Conservation (phyloP, 139 green algal species). For the Coccomyxa sp. region DNA sequence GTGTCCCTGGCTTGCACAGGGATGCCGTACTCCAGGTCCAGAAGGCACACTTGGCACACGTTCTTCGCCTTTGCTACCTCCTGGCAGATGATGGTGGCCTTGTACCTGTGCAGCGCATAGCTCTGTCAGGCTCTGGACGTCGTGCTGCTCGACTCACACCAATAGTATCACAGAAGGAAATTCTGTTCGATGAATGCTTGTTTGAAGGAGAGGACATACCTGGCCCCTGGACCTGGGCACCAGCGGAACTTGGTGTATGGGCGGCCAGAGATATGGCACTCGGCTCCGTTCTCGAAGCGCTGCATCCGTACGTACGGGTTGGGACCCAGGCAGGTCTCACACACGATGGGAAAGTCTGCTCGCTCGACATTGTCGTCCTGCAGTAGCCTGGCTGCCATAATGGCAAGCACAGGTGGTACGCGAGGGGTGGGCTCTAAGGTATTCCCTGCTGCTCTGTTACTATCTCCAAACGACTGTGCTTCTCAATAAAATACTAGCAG, state of each 20-base stretch:
- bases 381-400: conserved; percentile 44
- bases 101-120: conserved; percentile 62
- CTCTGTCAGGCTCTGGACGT: too few species aligned
- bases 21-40: conserved; percentile 96
- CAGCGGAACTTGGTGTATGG: conserved; percentile 93
- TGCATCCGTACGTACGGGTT: conserved; percentile 99
- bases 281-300: conserved; percentile 80
- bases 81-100: conserved; percentile 99
- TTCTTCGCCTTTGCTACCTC: conserved; percentile 98
- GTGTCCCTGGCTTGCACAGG: conserved; percentile 86
- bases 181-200: too few species aligned
- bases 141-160: too few species aligned
- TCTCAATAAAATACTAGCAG: too few species aligned
- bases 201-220: not conserved
- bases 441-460: too few species aligned
- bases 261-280: conserved; percentile 86
- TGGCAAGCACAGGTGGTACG: too few species aligned
- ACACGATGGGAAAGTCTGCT: conserved; percentile 96
- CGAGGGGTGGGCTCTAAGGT: too few species aligned
- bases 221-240: conserved; percentile 80
- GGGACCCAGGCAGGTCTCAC: conserved; percentile 92
- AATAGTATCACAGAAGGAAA: too few species aligned
- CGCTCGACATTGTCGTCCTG: conserved; percentile 85
- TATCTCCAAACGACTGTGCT: too few species aligned
- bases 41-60: conserved; percentile 97